These are phyloP conservation scores for Cucumis melo DNA, from an alignment of 306 rosid genomes.

Conservation along the genomic window DNA sequence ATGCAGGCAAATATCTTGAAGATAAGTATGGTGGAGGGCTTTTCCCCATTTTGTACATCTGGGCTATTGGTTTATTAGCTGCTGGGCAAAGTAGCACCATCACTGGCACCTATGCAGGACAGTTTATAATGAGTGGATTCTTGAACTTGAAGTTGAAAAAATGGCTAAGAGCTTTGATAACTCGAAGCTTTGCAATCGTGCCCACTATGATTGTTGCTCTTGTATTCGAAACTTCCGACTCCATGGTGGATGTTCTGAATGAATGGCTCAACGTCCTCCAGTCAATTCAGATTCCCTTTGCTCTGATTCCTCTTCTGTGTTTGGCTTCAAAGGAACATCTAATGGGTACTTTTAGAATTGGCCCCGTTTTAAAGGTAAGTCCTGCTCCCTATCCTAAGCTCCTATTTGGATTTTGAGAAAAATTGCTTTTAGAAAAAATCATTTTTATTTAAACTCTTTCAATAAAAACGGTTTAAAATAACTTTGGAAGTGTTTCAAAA, in stretches of 20 bases:
- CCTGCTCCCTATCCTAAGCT: neutral
- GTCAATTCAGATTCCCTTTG: conserved; percentile 95
- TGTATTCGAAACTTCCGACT: conserved; percentile 58
- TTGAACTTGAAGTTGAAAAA: conserved; percentile 75
- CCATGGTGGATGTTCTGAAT: conserved; percentile 55
- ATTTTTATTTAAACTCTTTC: too few species aligned
- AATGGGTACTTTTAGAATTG: conserved; percentile 85
- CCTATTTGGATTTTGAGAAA: too few species aligned
- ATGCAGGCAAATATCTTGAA: conserved; percentile 87
- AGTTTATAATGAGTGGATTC: conserved; percentile 97
- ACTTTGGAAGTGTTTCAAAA: too few species aligned
- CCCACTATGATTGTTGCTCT: conserved; percentile 89
- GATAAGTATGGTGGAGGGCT: conserved; percentile 84
- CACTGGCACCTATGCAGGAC: conserved; percentile 99
- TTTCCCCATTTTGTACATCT: conserved; percentile 77
- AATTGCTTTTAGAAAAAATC: too few species aligned
- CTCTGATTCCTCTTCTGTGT: conserved; percentile 84
- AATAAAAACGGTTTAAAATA: too few species aligned
- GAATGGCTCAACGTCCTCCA: conserved; percentile 99
- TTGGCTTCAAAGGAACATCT: conserved; percentile 83
- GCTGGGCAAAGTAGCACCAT: conserved; percentile 99
- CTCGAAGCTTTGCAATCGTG: conserved; percentile 74
- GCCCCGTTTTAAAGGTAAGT: conserved; percentile 63
- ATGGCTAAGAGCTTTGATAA: conserved; percentile 83
- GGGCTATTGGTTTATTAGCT: conserved; percentile 90